phyloP scores from a whole-genome alignment of 2,329 filamentous ascomycete genomes.

The Sporothrix mexicana region DNA sequence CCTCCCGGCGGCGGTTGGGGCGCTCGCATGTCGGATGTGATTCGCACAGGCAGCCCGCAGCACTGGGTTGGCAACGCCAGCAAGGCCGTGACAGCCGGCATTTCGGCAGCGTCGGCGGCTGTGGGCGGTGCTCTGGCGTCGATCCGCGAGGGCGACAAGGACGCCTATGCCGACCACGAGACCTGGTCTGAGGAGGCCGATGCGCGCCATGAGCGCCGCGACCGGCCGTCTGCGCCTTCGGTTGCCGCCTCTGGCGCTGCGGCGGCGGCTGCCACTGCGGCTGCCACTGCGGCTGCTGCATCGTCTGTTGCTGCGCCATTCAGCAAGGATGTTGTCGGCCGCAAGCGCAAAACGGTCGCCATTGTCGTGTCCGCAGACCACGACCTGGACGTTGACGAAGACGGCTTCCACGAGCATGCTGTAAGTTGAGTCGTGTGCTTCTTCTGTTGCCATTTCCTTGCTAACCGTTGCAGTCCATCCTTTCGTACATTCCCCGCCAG shows the following conservation, averaged over 20 bases:
- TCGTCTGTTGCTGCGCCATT: neutral
- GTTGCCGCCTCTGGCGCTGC: conserved; percentile 2
- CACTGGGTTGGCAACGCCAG: conserved; percentile 85
- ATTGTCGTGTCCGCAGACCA: conserved; percentile 85
- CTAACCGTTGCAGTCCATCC: conserved; percentile 67
- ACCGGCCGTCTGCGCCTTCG: neutral
- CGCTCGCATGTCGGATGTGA: conserved; percentile 77
- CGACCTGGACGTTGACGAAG: conserved; percentile 63
- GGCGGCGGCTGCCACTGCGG: neutral
- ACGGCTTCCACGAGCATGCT: conserved; percentile 74
- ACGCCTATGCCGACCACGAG: conserved; percentile 82
- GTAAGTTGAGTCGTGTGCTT: conserved; percentile 59
- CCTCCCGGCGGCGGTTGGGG: conserved; percentile 63
- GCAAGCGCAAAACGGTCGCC: conserved; percentile 77
- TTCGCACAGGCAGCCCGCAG: conserved; percentile 85
- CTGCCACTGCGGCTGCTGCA: conserved; percentile 2
- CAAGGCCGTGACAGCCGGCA: conserved; percentile 78
- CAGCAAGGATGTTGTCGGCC: conserved; percentile 17
- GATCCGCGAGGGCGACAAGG: conserved; percentile 82
- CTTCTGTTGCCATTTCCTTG: neutral
- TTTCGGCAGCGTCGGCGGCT: conserved; percentile 81
- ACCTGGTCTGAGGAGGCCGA: conserved; percentile 92
- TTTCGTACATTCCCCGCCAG: conserved; percentile 83
- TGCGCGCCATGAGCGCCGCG: conserved; percentile 56
- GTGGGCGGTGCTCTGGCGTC: conserved; percentile 82